Evolutionary conservation across 768 basidiomycete species (phyloP).

Genomic region (Amanita muscaria): DNA sequence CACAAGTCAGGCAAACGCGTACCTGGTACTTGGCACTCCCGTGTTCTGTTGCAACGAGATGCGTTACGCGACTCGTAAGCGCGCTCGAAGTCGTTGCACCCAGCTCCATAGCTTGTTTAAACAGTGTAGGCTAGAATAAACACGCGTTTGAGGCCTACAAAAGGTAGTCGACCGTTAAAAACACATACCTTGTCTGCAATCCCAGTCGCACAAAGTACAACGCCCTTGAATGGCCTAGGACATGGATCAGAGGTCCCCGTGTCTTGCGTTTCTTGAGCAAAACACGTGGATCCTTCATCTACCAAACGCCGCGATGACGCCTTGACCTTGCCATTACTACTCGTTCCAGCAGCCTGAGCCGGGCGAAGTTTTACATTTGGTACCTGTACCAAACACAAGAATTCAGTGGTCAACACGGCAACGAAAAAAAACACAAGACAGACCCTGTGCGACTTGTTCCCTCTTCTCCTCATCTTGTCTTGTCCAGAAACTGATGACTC

Average conservation of each 20-base stretch:
- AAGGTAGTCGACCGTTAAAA: not conserved
- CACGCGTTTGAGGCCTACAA: not conserved
- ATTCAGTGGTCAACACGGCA: not conserved
- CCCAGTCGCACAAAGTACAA: constrained; percentile 69
- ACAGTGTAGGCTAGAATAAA: constrained; percentile 41
- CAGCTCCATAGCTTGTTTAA: constrained; percentile 71
- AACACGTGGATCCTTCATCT: constrained; percentile 24
- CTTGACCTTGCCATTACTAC: constrained; percentile 17
- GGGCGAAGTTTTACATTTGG: constrained; percentile 79
- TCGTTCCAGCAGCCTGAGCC: constrained; percentile 32
- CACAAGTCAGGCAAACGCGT: constrained; percentile 10
- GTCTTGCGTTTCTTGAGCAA: constrained; percentile 45
- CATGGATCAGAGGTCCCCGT: constrained; percentile 37
- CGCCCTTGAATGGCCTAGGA: constrained; percentile 59
- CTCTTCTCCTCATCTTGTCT: constrained; percentile 42
- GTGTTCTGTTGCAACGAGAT: constrained; percentile 74
- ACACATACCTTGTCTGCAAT: constrained; percentile 69
- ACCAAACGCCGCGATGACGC: constrained; percentile 13
- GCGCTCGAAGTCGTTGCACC: constrained; percentile 63
- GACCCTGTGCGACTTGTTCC: constrained; percentile 64
- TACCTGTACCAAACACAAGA: constrained; percentile 36
- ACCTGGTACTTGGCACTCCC: constrained; percentile 83
- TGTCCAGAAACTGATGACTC: no score
- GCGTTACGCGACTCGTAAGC: constrained; percentile 82
- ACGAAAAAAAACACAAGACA: not conserved